Evolutionary conservation across 192 early-diverging fungal genomes (phyloP).

Genomic region (Backusella liffmaniae): DNA sequence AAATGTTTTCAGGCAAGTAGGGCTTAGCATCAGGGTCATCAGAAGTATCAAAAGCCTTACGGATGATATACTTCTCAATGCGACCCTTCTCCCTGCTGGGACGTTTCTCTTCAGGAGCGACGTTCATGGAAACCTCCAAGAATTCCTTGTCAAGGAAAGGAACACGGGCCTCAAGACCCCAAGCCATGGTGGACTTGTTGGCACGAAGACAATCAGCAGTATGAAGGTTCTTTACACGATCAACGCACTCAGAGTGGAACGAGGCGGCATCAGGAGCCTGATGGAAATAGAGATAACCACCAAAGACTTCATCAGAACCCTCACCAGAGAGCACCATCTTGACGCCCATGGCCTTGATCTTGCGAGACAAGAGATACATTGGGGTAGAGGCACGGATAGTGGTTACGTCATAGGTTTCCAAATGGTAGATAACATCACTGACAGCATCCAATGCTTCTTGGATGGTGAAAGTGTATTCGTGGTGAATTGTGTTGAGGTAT

Average conservation of each 20-base stretch:
- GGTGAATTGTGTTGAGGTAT: constrained; percentile 90
- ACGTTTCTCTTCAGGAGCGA: constrained; percentile 83
- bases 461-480: constrained; percentile 94
- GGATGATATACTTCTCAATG: constrained; percentile 94
- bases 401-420: constrained; percentile 99
- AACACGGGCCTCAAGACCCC: constrained; percentile 98
- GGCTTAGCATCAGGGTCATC: constrained; percentile 63
- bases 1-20: constrained; percentile 85
- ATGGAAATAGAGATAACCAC: constrained; percentile 99
- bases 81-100: constrained; percentile 56
- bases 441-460: constrained; percentile 96
- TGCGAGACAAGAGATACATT: constrained; percentile 97
- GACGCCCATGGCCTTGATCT: constrained; percentile 98
- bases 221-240: constrained; percentile 95
- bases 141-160: constrained; percentile 96
- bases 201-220: constrained; percentile 96
- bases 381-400: constrained; percentile 98
- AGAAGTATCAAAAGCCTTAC: constrained; percentile 94
- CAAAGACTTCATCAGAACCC: constrained; percentile 96
- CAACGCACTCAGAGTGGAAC: constrained; percentile 90
- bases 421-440: constrained; percentile 92
- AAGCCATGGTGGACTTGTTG: constrained; percentile 99
- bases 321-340: constrained; percentile 99
- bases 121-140: constrained; percentile 89
- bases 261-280: constrained; percentile 75